Evolutionary conservation across 2,329 filamentous ascomycete genomes (phyloP), one percentile per base, ranked within the genome.

Genomic region (Botryosphaeria dothidea): DNA sequence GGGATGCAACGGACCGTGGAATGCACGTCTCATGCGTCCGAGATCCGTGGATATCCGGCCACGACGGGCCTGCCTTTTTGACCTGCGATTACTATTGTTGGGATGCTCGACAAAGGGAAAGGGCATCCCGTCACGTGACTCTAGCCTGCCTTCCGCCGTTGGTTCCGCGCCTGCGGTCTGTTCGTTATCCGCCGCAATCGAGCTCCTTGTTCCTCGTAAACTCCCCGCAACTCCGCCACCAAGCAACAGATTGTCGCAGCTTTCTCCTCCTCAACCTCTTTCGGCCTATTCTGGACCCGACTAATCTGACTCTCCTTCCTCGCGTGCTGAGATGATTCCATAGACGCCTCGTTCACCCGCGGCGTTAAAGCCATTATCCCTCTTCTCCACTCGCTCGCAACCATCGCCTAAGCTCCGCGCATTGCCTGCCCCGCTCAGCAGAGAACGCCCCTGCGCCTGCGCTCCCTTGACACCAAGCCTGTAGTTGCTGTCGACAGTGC

Each of bases 291-390:
- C n/a, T 9, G 27, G 38, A 29, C n/a, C 11, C 19, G 13, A 15
- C 43, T 46, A 19, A n/a, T 34, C 56, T 23, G 38, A 9, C 27
- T 46, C n/a, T 29, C 49, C 49, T 27, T 34, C 41, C 21, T 34
- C 38, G 19, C 25, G 56, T 41, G 56, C 56, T 52, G 61, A 54
- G 51, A 65, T 65, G 62, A 57, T 57, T 58, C 62, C 62, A 9
- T 65, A 52, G 54, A 34, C 36, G 31, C 51, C 21, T 41, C 36
- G 25, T 56, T 17, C 29, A 17, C 11, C 45, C 15, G 21, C 51
- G 62, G 62, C 62, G 51, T 58, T 58, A 43, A 38, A 41, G 51
- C 62, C 31, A 17, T 21, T 34, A 25, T 27, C 36, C 17, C 45
- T 52, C 46, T 9, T 36, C 38, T 27, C 11, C 17, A 8, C 36